Percentiles rank a stretch among this genome's conserved stretches.
These are phyloP conservation scores for Phylloporus sp. DNA, from an alignment of 768 basidiomycete genomes.

Conservation along the genomic window DNA sequence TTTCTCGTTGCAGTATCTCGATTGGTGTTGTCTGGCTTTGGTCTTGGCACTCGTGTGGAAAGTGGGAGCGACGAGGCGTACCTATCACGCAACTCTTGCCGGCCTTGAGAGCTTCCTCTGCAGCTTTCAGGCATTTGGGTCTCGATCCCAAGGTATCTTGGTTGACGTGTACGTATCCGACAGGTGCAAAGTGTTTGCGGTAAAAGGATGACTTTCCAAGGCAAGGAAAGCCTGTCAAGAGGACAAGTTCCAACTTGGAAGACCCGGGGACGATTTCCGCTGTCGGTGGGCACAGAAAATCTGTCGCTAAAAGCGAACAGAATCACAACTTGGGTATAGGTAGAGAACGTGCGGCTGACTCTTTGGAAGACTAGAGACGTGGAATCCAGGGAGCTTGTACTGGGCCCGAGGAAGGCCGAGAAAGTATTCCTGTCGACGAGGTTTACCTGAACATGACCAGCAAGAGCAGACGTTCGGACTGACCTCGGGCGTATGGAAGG, in stretches of 20 bases:
- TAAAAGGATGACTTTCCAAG: constrained; percentile 84
- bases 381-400: constrained; percentile 61
- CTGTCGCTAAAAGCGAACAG: constrained; percentile 33
- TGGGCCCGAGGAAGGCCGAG: constrained; percentile 43
- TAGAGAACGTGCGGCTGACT: constrained; percentile 13
- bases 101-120: constrained; percentile 47
- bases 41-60: not conserved
- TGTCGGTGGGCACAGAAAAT: constrained; percentile 23
- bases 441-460: not conserved
- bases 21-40: constrained; percentile 81
- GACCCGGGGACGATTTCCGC: constrained; percentile 13
- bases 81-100: constrained; percentile 76
- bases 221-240: constrained; percentile 60
- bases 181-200: constrained; percentile 56
- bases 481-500: constrained; percentile 85
- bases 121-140: constrained; percentile 65
- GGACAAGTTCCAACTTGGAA: constrained; percentile 41
- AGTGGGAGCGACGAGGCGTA: constrained; percentile 29
- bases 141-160: constrained; percentile 79
- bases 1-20: constrained; percentile 64
- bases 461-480: not conserved
- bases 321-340: not conserved
- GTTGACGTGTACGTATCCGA: constrained; percentile 78
- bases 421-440: constrained; percentile 65
- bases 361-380: constrained; percentile 44